A percentile compares a stretch with the other conserved stretches of the same genome.
These are phyloP conservation scores for Plasmodium vivax DNA, from an alignment of 169 alveolate genomes.

Conservation along the genomic window DNA sequence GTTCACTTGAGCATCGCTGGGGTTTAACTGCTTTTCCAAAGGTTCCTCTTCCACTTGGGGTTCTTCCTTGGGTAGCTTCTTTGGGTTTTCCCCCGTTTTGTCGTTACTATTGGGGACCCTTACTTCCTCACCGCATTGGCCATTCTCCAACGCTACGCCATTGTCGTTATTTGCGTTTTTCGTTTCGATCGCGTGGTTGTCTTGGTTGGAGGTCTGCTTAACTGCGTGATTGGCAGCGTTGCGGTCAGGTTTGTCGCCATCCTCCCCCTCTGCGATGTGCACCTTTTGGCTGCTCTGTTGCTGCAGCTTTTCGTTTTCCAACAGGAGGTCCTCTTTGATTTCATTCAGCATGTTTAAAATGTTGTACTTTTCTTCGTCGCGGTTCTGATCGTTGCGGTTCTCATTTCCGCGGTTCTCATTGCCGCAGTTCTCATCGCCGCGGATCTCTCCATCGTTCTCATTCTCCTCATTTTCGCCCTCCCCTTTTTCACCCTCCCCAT, in stretches of 20 bases:
- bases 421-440: neutral
- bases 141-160: neutral
- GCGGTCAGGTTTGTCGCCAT: neutral
- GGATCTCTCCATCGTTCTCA: neutral
- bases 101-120: neutral
- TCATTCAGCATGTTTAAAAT: neutral
- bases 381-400: neutral
- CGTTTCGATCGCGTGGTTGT: neutral
- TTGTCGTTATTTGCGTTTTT: neutral
- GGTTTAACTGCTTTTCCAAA: neutral
- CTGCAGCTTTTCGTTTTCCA: neutral
- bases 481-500: too few relatives aligned
- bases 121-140: neutral
- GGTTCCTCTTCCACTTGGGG: neutral
- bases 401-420: neutral
- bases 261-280: neutral
- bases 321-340: constrained; percentile 10
- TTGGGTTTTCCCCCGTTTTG: neutral
- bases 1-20: neutral
- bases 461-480: neutral
- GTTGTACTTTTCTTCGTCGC: neutral
- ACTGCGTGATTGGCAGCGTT: neutral
- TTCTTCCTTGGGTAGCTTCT: neutral
- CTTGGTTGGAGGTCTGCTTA: neutral
- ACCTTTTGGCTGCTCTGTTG: neutral